A percentile compares a stretch with the other conserved stretches of the same genome.
Evolutionary conservation across 139 green algal species (phyloP).

Genomic region (Deuterostichococcus epilithicus): DNA sequence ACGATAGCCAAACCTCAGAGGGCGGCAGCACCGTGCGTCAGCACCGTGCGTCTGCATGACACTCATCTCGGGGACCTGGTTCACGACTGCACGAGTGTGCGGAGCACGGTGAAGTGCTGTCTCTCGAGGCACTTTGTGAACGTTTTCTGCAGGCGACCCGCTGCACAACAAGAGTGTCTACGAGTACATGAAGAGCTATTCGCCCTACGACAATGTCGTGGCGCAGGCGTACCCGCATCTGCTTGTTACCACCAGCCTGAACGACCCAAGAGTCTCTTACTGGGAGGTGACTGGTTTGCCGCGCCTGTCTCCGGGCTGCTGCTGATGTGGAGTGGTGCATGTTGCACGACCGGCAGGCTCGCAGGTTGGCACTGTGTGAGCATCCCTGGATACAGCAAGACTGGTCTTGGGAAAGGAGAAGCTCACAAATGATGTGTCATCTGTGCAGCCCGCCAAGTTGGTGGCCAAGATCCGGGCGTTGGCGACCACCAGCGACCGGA

Average conservation of each 20-base stretch:
- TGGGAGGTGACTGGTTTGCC: too few relatives aligned
- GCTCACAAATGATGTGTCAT: background rate
- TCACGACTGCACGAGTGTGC: conserved; percentile 30
- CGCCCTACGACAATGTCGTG: conserved; percentile 85
- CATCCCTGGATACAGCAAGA: too few relatives aligned
- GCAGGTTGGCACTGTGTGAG: too few relatives aligned
- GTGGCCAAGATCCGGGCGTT: conserved; percentile 54
- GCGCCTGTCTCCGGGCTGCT: too few relatives aligned
- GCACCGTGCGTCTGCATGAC: background rate
- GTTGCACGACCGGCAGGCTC: too few relatives aligned
- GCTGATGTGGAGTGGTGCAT: too few relatives aligned
- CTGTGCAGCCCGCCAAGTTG: conserved; percentile 64
- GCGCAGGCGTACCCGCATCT: conserved; percentile 75
- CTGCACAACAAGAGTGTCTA: conserved; percentile 49
- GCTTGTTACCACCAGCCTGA: conserved; percentile 74
- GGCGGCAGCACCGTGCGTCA: background rate
- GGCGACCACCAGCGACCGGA: conserved; percentile 28
- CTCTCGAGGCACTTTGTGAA: conserved; percentile 40
- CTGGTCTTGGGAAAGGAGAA: too few relatives aligned
- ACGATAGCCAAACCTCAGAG: conserved; percentile 3
- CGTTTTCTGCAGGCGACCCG: conserved; percentile 31
- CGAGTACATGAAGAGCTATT: conserved; percentile 85
- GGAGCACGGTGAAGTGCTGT: conserved; percentile 38
- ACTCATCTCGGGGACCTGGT: background rate
- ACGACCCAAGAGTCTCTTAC: conserved; percentile 78